Evolutionary conservation across 176 grass and related monocot genomes (phyloP).

Genomic region (Puya raimondii): DNA sequence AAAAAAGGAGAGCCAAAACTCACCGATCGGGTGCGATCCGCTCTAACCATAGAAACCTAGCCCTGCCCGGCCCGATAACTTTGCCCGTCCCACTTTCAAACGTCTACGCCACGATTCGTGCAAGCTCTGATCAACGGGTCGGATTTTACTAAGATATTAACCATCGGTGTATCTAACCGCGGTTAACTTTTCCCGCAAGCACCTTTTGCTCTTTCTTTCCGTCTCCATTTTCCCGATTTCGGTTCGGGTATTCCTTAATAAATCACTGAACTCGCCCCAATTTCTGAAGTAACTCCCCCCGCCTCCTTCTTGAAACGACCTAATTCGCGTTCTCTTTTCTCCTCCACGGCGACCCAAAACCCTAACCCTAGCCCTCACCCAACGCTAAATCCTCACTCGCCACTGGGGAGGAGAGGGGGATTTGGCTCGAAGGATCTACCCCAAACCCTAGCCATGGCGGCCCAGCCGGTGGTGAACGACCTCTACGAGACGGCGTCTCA

Average conservation of each 20-base stretch:
- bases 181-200: background rate
- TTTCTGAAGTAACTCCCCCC: background rate
- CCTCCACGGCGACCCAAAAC: background rate
- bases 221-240: background rate
- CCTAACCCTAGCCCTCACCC: constrained; percentile 68
- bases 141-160: background rate
- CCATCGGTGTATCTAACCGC: background rate
- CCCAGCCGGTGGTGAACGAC: constrained; percentile 38
- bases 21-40: too few relatives aligned
- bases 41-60: too few relatives aligned
- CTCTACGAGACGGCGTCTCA: constrained; percentile 98
- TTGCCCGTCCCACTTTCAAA: background rate
- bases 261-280: constrained; percentile 1
- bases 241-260: background rate
- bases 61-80: too few relatives aligned
- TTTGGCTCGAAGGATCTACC: constrained; percentile 10
- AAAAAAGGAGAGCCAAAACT: too few relatives aligned
- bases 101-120: background rate
- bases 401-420: constrained; percentile 3
- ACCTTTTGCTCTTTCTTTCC: background rate
- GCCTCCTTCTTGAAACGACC: constrained; percentile 19
- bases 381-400: constrained; percentile 17
- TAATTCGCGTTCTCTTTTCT: constrained; percentile 12
- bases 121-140: background rate
- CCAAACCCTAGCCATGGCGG: constrained; percentile 30